A percentile compares a stretch with the other conserved stretches of the same genome.
Evolutionary conservation across 164 flowering plant species (phyloP).

Genomic region (Warburgia ugandensis): DNA sequence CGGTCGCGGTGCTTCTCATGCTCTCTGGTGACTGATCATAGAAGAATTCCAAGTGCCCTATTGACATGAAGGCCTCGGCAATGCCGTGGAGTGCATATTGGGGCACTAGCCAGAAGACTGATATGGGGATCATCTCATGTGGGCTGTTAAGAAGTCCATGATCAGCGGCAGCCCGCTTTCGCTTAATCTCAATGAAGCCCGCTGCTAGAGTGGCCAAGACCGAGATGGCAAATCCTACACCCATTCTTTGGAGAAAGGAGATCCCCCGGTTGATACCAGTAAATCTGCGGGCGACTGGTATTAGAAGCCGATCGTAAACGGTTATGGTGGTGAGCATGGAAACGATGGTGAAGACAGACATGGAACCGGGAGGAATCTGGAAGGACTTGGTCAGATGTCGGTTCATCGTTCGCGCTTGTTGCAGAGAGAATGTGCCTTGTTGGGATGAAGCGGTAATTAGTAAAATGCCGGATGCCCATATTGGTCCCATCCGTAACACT

Average conservation of each 20-base stretch:
- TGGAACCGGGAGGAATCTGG: slow-evolving; percentile 73
- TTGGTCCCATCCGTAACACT: slow-evolving; percentile 69
- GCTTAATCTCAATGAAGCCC: slow-evolving; percentile 54
- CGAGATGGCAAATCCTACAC: slow-evolving; percentile 60
- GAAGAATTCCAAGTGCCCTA: slow-evolving; percentile 68
- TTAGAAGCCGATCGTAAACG: slow-evolving; percentile 59
- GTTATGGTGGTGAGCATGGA: slow-evolving; percentile 56
- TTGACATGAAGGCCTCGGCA: slow-evolving; percentile 77
- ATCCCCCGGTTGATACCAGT: slow-evolving; percentile 79
- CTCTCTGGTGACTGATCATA: slow-evolving; percentile 77
- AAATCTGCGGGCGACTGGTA: slow-evolving; percentile 42
- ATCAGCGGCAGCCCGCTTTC: slow-evolving; percentile 39
- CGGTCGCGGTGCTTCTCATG: slow-evolving; percentile 66
- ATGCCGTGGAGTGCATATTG: slow-evolving; percentile 69
- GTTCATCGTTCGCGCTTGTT: slow-evolving; percentile 73
- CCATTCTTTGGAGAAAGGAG: slow-evolving; percentile 66
- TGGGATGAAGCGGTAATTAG: slow-evolving; percentile 69
- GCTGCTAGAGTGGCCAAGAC: slow-evolving; percentile 56
- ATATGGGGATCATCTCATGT: slow-evolving; percentile 31
- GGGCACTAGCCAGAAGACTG: slow-evolving; percentile 68
- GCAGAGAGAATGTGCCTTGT: slow-evolving; percentile 65
- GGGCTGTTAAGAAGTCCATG: slow-evolving; percentile 32
- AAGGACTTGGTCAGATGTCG: slow-evolving; percentile 48
- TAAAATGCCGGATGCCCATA: slow-evolving; percentile 79
- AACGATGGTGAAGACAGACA: slow-evolving; percentile 59